Percentiles rank a stretch among this genome's conserved stretches.
Conservation (phyloP, 768 basidiomycete genomes). For the Pluteus cervinus region DNA sequence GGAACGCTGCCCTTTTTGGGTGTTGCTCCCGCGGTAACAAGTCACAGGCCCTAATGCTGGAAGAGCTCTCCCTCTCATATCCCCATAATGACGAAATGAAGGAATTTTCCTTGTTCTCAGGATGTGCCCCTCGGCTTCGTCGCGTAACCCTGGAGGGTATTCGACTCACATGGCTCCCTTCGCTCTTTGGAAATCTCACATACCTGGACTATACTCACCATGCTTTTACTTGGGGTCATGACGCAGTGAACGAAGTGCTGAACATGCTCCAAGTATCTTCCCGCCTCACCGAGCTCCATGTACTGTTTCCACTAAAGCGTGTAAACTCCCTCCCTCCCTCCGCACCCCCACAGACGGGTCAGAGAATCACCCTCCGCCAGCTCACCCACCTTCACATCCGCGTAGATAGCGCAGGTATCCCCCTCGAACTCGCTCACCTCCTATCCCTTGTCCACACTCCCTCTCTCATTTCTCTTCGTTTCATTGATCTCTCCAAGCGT, state of each 20-base stretch:
- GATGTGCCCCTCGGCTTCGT: slow-evolving; percentile 49
- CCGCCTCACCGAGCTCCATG: slow-evolving; percentile 44
- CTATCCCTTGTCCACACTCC: slow-evolving; percentile 46
- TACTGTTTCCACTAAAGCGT: slow-evolving; percentile 45
- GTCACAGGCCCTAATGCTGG: slow-evolving; percentile 36
- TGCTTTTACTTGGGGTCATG: slow-evolving; percentile 52
- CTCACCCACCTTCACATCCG: slow-evolving; percentile 43
- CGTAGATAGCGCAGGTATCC: slow-evolving; percentile 51
- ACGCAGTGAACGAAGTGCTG: slow-evolving; percentile 52
- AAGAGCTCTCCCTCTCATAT: slow-evolving; percentile 52
- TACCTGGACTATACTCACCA: slow-evolving; percentile 71
- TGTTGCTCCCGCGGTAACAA: slow-evolving; percentile 33
- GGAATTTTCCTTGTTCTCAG: slow-evolving; percentile 60
- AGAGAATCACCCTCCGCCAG: slow-evolving; percentile 37
- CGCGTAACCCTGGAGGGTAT: slow-evolving; percentile 58
- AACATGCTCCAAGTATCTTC: slow-evolving; percentile 51
- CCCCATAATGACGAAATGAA: slow-evolving; percentile 65
- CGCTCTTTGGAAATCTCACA: slow-evolving; percentile 54
- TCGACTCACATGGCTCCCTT: slow-evolving; percentile 55
- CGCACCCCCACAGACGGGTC: slow-evolving; percentile 22
- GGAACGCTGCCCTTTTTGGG: slow-evolving; percentile 58
- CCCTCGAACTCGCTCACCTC: slow-evolving; percentile 50
- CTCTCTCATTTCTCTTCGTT: slow-evolving; percentile 36
- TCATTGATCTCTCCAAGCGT: slow-evolving; percentile 37
- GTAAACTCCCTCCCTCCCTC: slow-evolving; percentile 16